Evolutionary conservation across 805 yeast species (phyloP).

Genomic region (Yarrowia divulgata): DNA sequence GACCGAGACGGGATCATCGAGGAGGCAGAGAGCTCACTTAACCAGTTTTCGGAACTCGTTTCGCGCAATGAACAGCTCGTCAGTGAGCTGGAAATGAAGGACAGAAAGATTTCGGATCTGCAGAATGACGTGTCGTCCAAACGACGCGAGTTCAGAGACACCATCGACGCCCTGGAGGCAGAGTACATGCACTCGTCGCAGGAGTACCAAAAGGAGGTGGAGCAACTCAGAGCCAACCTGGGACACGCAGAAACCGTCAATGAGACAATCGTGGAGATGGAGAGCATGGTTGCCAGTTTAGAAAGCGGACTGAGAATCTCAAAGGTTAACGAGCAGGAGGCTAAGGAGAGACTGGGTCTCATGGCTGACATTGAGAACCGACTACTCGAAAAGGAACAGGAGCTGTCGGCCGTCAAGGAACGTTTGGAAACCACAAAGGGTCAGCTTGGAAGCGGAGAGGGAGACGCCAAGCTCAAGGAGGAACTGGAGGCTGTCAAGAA

Average conservation of each 20-base stretch:
- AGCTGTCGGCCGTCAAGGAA: slow-evolving; percentile 43
- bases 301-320: slow-evolving; percentile 45
- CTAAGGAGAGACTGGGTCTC: slow-evolving; percentile 48
- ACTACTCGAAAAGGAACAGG: slow-evolving; percentile 49
- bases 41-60: slow-evolving; percentile 34
- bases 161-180: slow-evolving; percentile 46
- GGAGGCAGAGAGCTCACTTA: slow-evolving; percentile 26
- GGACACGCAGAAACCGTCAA: slow-evolving; percentile 43
- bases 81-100: slow-evolving; percentile 44
- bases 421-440: slow-evolving; percentile 40
- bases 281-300: slow-evolving; percentile 44
- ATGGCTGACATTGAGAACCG: slow-evolving; percentile 52
- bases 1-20: slow-evolving; percentile 35
- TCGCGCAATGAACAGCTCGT: slow-evolving; percentile 33
- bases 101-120: slow-evolving; percentile 46
- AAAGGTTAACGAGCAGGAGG: slow-evolving; percentile 45
- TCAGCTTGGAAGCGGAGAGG: slow-evolving; percentile 13
- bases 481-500: slow-evolving; percentile 13
- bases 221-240: slow-evolving; percentile 42
- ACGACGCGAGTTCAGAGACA: slow-evolving; percentile 49
- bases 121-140: slow-evolving; percentile 47
- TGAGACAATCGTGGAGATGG: slow-evolving; percentile 45
- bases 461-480: slow-evolving; percentile 29
- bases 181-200: slow-evolving; percentile 45
- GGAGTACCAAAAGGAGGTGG: slow-evolving; percentile 44